phyloP scores from a whole-genome alignment of 345 rosid genomes.

The Angophora floribunda region DNA sequence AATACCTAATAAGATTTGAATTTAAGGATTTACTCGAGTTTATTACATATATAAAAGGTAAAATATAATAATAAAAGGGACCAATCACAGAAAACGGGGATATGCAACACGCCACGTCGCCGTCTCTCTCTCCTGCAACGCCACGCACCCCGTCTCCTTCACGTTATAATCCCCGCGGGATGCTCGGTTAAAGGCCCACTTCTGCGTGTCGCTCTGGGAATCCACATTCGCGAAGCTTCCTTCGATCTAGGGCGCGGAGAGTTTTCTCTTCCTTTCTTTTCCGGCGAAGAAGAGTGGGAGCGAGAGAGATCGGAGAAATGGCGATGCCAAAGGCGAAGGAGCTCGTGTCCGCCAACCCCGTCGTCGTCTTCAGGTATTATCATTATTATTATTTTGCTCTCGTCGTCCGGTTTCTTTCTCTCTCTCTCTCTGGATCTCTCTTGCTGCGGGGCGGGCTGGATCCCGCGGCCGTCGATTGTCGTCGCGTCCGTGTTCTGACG shows the following conservation, averaged over 20 bases:
- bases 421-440: background rate
- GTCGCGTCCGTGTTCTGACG: background rate
- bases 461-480: background rate
- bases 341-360: conserved; percentile 39
- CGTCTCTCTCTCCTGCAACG: background rate
- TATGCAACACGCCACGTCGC: background rate
- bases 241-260: background rate
- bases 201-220: background rate
- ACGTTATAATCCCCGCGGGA: too few species aligned
- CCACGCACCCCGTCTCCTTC: background rate
- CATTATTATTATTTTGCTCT: background rate
- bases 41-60: too few species aligned
- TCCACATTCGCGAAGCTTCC: background rate
- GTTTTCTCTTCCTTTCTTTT: background rate
- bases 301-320: conserved; percentile 5
- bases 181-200: too few species aligned
- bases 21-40: too few species aligned
- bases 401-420: background rate
- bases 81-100: background rate
- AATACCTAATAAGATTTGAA: too few species aligned
- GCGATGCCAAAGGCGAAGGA: conserved; percentile 58
- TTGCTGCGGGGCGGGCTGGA: background rate
- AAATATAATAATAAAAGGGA: too few species aligned
- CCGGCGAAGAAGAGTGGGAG: background rate
- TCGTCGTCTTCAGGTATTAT: conserved; percentile 65